Percentiles rank a stretch among this genome's conserved stretches.
phyloP scores from a whole-genome alignment of 495 filamentous ascomycete genomes.

The Podospora australis region DNA sequence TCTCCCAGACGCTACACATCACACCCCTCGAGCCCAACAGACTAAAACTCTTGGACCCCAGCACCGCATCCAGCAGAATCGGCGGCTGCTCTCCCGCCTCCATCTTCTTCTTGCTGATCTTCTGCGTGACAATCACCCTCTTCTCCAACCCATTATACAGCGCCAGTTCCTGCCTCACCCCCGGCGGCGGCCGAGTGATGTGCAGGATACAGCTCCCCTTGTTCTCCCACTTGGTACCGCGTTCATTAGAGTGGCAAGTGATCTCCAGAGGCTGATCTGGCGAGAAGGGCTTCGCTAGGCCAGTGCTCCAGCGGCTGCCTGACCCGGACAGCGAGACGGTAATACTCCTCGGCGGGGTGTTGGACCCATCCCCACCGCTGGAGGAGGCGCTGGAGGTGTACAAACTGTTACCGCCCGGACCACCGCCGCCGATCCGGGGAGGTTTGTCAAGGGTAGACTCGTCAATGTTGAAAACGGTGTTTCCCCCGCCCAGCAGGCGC shows the following conservation, averaged over 20 bases:
- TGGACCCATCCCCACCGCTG: slow-evolving; percentile 33
- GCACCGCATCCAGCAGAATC: slow-evolving; percentile 72
- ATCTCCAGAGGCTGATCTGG: slow-evolving; percentile 54
- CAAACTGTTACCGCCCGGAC: slow-evolving; percentile 47
- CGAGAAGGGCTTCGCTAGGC: slow-evolving; percentile 24
- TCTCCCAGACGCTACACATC: slow-evolving; percentile 80
- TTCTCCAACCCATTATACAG: slow-evolving; percentile 62
- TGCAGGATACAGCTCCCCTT: slow-evolving; percentile 77
- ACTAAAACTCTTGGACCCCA: slow-evolving; percentile 79
- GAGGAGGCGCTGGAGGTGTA: slow-evolving; percentile 51
- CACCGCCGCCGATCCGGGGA: slow-evolving; percentile 33
- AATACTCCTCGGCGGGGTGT: slow-evolving; percentile 51
- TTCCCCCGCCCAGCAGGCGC: slow-evolving; percentile 41
- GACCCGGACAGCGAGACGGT: slow-evolving; percentile 44
- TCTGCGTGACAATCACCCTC: slow-evolving; percentile 63
- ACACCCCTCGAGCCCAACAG: slow-evolving; percentile 77
- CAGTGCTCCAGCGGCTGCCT: slow-evolving; percentile 45
- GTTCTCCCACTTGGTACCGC: slow-evolving; percentile 77
- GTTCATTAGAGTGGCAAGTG: slow-evolving; percentile 72
- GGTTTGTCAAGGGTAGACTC: slow-evolving; percentile 44
- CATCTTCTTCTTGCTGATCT: slow-evolving; percentile 40
- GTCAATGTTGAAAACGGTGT: slow-evolving; percentile 72
- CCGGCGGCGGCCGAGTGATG: slow-evolving; percentile 63
- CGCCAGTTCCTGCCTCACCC: slow-evolving; percentile 45
- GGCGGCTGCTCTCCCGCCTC: slow-evolving; percentile 59